Conservation (phyloP, 768 basidiomycete genomes). For the Crassisporium funariophilum region DNA sequence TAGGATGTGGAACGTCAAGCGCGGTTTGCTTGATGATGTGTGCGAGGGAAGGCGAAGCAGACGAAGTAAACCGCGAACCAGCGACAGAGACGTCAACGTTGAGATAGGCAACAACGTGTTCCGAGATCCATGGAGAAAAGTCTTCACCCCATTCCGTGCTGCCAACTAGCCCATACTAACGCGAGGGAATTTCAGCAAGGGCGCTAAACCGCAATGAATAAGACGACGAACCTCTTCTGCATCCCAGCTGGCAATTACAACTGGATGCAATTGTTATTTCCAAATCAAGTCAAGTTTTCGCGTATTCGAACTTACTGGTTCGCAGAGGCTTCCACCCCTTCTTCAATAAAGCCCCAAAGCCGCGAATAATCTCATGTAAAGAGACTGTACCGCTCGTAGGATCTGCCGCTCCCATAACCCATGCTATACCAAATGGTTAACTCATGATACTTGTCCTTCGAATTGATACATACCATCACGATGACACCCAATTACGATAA, state of each 20-base stretch:
- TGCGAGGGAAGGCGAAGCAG: constrained; percentile 81
- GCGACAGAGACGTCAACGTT: constrained; percentile 76
- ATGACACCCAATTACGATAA: constrained; percentile 86
- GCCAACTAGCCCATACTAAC: constrained; percentile 69
- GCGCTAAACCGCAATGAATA: not conserved
- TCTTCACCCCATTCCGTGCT: constrained; percentile 96
- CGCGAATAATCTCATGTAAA: constrained; percentile 75
- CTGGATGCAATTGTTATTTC: constrained; percentile 21
- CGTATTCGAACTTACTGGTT: constrained; percentile 35
- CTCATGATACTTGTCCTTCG: constrained; percentile 1
- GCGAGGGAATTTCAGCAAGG: constrained; percentile 5
- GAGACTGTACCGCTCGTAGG: constrained; percentile 81
- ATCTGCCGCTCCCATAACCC: constrained; percentile 83
- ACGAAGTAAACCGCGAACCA: constrained; percentile 57
- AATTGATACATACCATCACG: constrained; percentile 62
- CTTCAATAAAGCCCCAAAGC: constrained; percentile 65
- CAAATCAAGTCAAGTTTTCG: not conserved
- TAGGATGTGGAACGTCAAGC: constrained; percentile 73
- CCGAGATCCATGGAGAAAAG: constrained; percentile 76
- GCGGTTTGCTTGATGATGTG: constrained; percentile 72
- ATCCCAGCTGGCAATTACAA: constrained; percentile 76
- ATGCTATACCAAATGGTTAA: constrained; percentile 36
- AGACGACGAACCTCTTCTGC: constrained; percentile 63
- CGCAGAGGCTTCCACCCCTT: constrained; percentile 85
- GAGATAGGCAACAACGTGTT: constrained; percentile 83